Percentiles rank a stretch among this genome's conserved stretches.
phyloP scores from a whole-genome alignment of 768 basidiomycete genomes.

The Chalciporus piperatus region DNA sequence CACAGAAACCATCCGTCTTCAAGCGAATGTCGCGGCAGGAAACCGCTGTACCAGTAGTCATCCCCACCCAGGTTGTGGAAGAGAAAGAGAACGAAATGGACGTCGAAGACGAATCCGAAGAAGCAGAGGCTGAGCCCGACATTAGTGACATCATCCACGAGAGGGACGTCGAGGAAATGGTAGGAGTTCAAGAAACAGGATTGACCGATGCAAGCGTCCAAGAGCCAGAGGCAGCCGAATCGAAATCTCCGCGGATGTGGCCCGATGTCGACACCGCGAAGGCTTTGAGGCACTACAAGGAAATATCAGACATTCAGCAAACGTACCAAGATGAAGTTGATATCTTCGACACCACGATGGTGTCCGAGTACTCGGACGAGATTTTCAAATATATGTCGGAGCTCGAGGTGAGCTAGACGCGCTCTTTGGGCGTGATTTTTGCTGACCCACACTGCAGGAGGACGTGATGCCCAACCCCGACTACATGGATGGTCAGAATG shows the following conservation, averaged over 20 bases:
- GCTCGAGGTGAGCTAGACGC: conserved; percentile 66
- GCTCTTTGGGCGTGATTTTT: conserved; percentile 4
- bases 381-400: conserved; percentile 96
- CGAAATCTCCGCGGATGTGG: conserved; percentile 58
- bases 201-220: conserved; percentile 46
- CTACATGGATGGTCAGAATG: conserved; percentile 92
- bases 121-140: conserved; percentile 40
- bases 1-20: conserved; percentile 33
- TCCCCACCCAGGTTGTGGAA: conserved; percentile 40
- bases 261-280: conserved; percentile 69
- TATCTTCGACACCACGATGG: conserved; percentile 82
- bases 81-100: conserved; percentile 63
- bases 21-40: conserved; percentile 42
- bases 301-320: conserved; percentile 63
- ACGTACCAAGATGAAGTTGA: conserved; percentile 71
- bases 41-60: conserved; percentile 42
- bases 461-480: conserved; percentile 86
- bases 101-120: conserved; percentile 41
- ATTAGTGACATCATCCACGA: conserved; percentile 41
- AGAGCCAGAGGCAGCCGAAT: conserved; percentile 35
- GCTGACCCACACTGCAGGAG: conserved; percentile 46
- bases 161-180: conserved; percentile 63
- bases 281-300: conserved; percentile 52
- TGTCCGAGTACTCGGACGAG: conserved; percentile 97
- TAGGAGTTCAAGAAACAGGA: conserved; percentile 43